Base-by-base conservation (phyloP, 345 rosid genomes). In the Excoecaria agallocha region DNA sequence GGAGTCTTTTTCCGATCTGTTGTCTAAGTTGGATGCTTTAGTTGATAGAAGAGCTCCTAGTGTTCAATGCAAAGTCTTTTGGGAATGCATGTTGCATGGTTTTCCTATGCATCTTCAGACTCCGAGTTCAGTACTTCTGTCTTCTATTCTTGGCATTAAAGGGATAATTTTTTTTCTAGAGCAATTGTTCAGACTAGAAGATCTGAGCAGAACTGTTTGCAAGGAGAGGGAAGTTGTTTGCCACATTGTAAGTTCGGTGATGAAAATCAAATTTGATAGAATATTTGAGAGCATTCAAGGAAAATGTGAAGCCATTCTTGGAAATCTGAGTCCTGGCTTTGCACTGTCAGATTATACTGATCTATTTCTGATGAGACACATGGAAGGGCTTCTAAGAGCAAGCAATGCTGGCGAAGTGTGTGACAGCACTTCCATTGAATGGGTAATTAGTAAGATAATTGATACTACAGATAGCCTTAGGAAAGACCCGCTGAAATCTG, bases 81-180 rank as follows among this genome's bases (percentile, higher is more conserved):
- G 91, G 92, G 96, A 89, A 78, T 88, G 86, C 73, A 85, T 89
- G 85, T 74, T 90, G 83, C 97, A 93, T 88, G 99, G 99, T 76
- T 88, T 88, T 80, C 98, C 99, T 22, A 82, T 82, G 80, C 82
- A 86, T 82, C 85, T 84, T 79, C 87, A 75, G 70, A 73, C 82
- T 69, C 77, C 90, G 51, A 89, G 97, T 78, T 90, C 88, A 69
- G 71, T 83, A 76, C 85, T 91, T 78, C 87, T 95, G 79, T 91
- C 99, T 79, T 85, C 97, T 76, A 71, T 83, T 79, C 82, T 89
- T 74, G 86, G 86, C 80, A 87, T 95, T 82, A 87, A 89, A 77
- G 82, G 83, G 68, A 87, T 95, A 39, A 74, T 93, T 80, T 78
- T 65, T 72, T 78, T 87, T 72, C 66, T 95, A 68, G 87, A 86